Evolutionary conservation across 345 rosid species (phyloP), one percentile per base, ranked within the genome.

Genomic region (Eucalyptus fibrosa): DNA sequence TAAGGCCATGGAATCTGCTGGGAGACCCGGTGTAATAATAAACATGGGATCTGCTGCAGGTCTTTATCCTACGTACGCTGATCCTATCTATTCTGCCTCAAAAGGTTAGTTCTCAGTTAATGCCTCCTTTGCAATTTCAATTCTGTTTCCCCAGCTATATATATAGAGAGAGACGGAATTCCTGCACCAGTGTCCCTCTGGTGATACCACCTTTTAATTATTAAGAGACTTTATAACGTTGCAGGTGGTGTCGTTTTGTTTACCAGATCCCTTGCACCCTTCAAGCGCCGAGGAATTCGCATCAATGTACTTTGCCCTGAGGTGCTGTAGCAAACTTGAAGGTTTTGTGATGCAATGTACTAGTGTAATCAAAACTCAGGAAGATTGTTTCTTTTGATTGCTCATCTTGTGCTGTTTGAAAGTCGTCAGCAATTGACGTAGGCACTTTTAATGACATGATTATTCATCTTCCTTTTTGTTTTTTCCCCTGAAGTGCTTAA

Each of bases 301-400:
- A 62, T 97, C 91, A 97, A 97, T 91, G 99, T 94, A 87, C 98
- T 97, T 92, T 97, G 99, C 93, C 99, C 99, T 34, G 99, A 97
- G 98, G 99, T 96, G 90, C 87, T 34, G 56, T 23, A 60, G 19
- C 12, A 19, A n/a, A 44, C 37, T 19, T 7, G 87, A 86, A 11
- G 26, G 34, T 51, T 86, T 86, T 86, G 30, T 37, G 83, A 72
- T 77, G 45, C 28, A 2, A 11, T 19, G 45, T 77, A 11, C 45
- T 77, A 77, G 45, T 37, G 83, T 77, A 12, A 77, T 77, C 12
- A 17, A 69, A 69, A 18, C 44, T 69, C 13, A 3, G 13, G 24
- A 34, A 34, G 44, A 34, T 34, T 69, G 81, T 8, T 69, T 34
- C 44, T 69, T 69, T 69, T 18, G 26, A 69, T 69, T 69, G 81